Base-by-base conservation (phyloP, 768 basidiomycete species). In the Tremella yokohamensis region DNA sequence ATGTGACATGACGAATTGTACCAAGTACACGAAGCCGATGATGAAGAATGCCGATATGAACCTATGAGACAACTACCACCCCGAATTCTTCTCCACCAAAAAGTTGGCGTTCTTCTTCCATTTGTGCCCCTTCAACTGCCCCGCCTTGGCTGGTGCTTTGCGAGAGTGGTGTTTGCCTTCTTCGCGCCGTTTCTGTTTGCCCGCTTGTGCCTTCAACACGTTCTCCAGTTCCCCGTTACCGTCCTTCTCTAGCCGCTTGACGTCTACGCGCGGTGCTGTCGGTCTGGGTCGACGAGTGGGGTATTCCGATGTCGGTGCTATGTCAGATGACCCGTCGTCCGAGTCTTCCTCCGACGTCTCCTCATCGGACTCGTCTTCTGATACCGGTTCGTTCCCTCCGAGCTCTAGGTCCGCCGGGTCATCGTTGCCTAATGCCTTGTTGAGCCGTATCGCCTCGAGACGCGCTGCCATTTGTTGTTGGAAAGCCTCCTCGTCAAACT, bases 101-200 rank as follows among this genome's bases (percentile, higher is more conserved):
- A 62, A 64, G 25, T 63, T 62, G 15, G 60, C 62, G 40, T 65
- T 73, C 4, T 45, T 55, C 64, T 76, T 76, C 75, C 75, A 76
- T 49, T 76, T 76, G 39, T 72, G 66, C 7, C 75, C 75, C 60
- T 76, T 74, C 20, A 54, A 60, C 38, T 73, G 73, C 4, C 75
- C 75, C 4, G 63, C 65, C 20, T 64, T 63, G 18, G 52, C 58
- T 42, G 42, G 42, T 8, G 55, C 54, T 45, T 45, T 45, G 22
- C 42, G 42, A 4, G 42, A 45, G 22, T 45, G 42, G 15, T 45
- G 42, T 16, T 45, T 45, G n/a, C 42, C 22, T 16, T 45, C 42
- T 45, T 45, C 42, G n/a, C 22, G n/a, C 8, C 42, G n/a, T 18
- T 22, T n/a, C n/a, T 45, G 42, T 16, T 45, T 45, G n/a, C 42